Conservation (phyloP, 257 asterid species). For the Penstemon newberryi region DNA sequence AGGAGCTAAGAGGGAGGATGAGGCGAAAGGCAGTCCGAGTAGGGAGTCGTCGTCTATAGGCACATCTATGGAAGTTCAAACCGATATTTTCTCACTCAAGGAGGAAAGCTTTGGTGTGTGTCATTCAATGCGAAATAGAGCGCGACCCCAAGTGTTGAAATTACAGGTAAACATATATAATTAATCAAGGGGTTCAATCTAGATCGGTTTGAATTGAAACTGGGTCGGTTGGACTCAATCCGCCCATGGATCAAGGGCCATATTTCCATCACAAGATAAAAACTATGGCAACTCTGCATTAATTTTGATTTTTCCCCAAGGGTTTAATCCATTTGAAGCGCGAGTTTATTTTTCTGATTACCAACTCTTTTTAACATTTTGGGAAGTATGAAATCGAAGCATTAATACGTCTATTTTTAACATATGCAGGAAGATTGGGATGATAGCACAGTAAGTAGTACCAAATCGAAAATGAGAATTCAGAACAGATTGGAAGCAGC, state of each 20-base stretch:
- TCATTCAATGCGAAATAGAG: slow-evolving; percentile 31
- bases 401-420: not conserved
- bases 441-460: slow-evolving; percentile 59
- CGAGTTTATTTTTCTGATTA: too few relatives aligned
- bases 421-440: slow-evolving; percentile 62
- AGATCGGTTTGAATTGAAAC: not conserved
- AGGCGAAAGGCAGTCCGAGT: slow-evolving; percentile 26
- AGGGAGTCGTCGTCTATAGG: slow-evolving; percentile 40
- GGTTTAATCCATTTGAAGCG: too few relatives aligned
- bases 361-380: too few relatives aligned
- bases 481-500: slow-evolving; percentile 56
- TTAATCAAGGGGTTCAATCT: too few relatives aligned
- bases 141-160: slow-evolving; percentile 42
- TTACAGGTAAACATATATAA: slow-evolving; percentile 40
- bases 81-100: slow-evolving; percentile 37
- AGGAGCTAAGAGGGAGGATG: slow-evolving; percentile 6
- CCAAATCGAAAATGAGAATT: slow-evolving; percentile 45
- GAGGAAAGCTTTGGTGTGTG: slow-evolving; percentile 28
- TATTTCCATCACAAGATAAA: too few relatives aligned
- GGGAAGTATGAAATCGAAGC: too few relatives aligned
- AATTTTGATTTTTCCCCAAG: too few relatives aligned
- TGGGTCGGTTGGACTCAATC: too few relatives aligned
- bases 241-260: too few relatives aligned
- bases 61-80: slow-evolving; percentile 59
- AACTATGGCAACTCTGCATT: too few relatives aligned